Conservation (phyloP, 345 rosid genomes). For the Barbarea vulgaris region DNA sequence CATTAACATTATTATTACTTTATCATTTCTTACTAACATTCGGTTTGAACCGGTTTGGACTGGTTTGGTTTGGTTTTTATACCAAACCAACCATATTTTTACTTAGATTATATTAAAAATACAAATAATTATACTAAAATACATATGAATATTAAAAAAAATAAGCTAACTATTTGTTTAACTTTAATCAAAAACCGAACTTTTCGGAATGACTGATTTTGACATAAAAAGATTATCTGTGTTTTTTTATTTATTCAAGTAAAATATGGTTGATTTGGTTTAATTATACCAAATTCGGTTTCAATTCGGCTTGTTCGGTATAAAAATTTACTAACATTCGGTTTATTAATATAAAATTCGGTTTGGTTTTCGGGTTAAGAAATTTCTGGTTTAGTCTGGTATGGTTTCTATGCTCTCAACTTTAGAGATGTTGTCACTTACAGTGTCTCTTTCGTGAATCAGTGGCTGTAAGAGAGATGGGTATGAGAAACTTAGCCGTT, state of each 20-base stretch:
- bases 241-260: too few species aligned
- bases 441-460: slow-evolving; percentile 84
- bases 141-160: too few species aligned
- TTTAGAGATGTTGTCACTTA: slow-evolving; percentile 38
- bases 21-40: not conserved
- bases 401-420: not conserved
- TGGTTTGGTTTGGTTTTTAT: not conserved
- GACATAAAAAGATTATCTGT: too few species aligned
- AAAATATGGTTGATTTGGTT: too few species aligned
- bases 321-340: not conserved
- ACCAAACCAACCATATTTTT: too few species aligned
- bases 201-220: too few species aligned
- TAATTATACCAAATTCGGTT: not conserved
- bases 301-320: too few species aligned
- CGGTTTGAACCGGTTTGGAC: not conserved
- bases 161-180: too few species aligned
- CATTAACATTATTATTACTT: not conserved
- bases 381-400: not conserved
- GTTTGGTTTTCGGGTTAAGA: not conserved
- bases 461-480: slow-evolving; percentile 79
- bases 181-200: too few species aligned
- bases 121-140: too few species aligned
- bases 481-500: slow-evolving; percentile 68
- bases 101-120: too few species aligned
- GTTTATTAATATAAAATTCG: not conserved